Percentiles rank a stretch among this genome's conserved stretches.
phyloP scores from a whole-genome alignment of 305 asterid species.

The Andrographis paniculata region DNA sequence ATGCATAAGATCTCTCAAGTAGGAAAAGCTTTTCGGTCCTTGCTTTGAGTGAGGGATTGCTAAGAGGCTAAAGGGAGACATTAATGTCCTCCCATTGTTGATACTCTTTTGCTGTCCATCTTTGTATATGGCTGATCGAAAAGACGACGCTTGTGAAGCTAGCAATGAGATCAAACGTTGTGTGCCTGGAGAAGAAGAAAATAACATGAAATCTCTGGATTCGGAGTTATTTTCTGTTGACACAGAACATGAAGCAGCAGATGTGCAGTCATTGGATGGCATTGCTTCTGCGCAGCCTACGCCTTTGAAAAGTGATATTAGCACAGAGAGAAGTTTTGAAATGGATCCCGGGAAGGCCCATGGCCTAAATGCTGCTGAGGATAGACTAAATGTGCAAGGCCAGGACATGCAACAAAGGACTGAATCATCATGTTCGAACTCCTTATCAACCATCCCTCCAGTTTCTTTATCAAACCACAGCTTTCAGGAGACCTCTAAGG shows the following conservation, averaged over 20 bases:
- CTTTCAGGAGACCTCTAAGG: slow-evolving; percentile 28
- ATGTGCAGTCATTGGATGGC: slow-evolving; percentile 25
- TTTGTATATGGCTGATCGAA: too few relatives aligned
- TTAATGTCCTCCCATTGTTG: slow-evolving; percentile 3
- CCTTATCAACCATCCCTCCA: slow-evolving; percentile 23
- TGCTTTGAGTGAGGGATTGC: neutral
- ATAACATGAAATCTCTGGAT: too few relatives aligned
- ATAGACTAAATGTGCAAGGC: slow-evolving; percentile 7
- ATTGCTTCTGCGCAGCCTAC: slow-evolving; percentile 13
- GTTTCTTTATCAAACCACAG: slow-evolving; percentile 25
- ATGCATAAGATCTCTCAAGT: too few relatives aligned
- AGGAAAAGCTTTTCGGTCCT: neutral
- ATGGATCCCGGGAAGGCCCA: slow-evolving; percentile 12
- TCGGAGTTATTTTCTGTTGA: slow-evolving; percentile 9
- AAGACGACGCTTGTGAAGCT: neutral
- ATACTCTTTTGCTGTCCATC: too few relatives aligned
- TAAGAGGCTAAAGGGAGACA: slow-evolving; percentile 9
- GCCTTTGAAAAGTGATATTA: slow-evolving; percentile 33
- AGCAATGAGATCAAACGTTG: too few relatives aligned
- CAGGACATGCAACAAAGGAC: slow-evolving; percentile 26
- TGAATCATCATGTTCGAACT: slow-evolving; percentile 55
- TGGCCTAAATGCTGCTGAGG: slow-evolving; percentile 15
- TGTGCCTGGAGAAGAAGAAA: too few relatives aligned
- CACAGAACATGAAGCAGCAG: slow-evolving; percentile 22
- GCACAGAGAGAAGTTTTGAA: slow-evolving; percentile 23